A percentile compares a stretch with the other conserved stretches of the same genome.
Evolutionary conservation across 2,329 filamentous ascomycete species (phyloP).

Genomic region (Nothomitra cinnamomea): DNA sequence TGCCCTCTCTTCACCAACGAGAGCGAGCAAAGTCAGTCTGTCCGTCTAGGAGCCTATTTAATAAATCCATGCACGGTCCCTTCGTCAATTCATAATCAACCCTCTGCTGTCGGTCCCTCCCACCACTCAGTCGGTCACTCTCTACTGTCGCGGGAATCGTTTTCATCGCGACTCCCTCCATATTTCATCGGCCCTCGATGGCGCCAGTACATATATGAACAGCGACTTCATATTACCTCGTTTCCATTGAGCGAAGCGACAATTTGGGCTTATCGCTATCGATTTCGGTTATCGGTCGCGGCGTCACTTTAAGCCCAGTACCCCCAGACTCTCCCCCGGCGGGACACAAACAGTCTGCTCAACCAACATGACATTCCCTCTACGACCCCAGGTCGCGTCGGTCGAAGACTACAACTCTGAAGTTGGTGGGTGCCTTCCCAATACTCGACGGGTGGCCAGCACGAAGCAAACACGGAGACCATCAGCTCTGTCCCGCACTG

Average conservation of each 20-base stretch:
- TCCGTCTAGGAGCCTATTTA: conserved; percentile 1
- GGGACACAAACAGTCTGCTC: background rate
- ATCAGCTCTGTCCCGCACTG: background rate
- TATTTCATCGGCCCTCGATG: background rate
- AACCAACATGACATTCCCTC: background rate
- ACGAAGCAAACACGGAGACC: conserved; percentile 3
- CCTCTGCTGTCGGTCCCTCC: conserved; percentile 2
- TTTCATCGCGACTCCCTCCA: background rate
- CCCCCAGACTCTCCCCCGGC: background rate
- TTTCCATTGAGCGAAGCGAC: background rate
- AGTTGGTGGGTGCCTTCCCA: conserved; percentile 15
- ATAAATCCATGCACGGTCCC: conserved; percentile 3
- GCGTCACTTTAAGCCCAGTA: background rate
- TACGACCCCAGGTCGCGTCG: conserved; percentile 20
- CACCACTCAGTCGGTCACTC: background rate
- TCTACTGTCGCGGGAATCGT: background rate
- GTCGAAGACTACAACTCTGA: conserved; percentile 32
- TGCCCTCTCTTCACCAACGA: background rate
- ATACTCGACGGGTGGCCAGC: background rate
- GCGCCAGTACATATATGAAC: conserved; percentile 1
- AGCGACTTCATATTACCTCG: background rate
- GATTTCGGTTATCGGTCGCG: conserved; percentile 5
- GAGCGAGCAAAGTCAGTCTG: background rate
- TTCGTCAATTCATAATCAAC: background rate
- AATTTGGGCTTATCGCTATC: conserved; percentile 5